These are phyloP conservation scores for Taiozyma sp. DNA, from an alignment of 1,139 yeast species.

Conservation along the genomic window DNA sequence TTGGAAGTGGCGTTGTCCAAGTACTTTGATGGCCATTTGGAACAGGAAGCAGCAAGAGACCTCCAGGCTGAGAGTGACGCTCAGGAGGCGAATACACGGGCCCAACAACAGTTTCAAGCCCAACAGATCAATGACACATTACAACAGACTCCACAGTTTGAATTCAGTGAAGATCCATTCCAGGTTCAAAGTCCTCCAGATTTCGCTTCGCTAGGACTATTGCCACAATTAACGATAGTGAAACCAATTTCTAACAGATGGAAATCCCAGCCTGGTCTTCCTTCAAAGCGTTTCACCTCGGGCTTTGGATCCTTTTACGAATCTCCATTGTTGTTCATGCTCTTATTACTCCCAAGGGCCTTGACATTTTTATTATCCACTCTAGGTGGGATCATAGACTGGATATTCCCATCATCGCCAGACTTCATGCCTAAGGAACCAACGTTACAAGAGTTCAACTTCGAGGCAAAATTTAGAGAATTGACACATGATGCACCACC, in stretches of 20 bases:
- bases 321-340: constrained; percentile 19
- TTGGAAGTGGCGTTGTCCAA: constrained; percentile 33
- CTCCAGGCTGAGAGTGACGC: not conserved
- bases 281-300: not conserved
- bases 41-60: constrained; percentile 19
- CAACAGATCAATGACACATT: not conserved
- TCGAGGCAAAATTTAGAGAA: constrained; percentile 9
- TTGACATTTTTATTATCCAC: constrained; percentile 17
- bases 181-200: constrained; percentile 2
- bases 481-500: constrained; percentile 14
- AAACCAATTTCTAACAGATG: constrained; percentile 27
- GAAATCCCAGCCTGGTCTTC: constrained; percentile 15
- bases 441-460: constrained; percentile 7
- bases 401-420: constrained; percentile 18
- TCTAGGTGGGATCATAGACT: constrained; percentile 8
- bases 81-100: not conserved
- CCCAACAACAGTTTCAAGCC: constrained; percentile 12
- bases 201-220: constrained; percentile 1
- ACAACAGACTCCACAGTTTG: not conserved
- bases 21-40: constrained; percentile 33
- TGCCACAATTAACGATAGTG: constrained; percentile 27
- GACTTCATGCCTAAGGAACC: constrained; percentile 17
- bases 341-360: constrained; percentile 21
- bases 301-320: constrained; percentile 7
- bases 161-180: constrained; percentile 1